A percentile compares a stretch with the other conserved stretches of the same genome.
Evolutionary conservation across 495 filamentous ascomycete genomes (phyloP).

Genomic region (Xylaria grammica): DNA sequence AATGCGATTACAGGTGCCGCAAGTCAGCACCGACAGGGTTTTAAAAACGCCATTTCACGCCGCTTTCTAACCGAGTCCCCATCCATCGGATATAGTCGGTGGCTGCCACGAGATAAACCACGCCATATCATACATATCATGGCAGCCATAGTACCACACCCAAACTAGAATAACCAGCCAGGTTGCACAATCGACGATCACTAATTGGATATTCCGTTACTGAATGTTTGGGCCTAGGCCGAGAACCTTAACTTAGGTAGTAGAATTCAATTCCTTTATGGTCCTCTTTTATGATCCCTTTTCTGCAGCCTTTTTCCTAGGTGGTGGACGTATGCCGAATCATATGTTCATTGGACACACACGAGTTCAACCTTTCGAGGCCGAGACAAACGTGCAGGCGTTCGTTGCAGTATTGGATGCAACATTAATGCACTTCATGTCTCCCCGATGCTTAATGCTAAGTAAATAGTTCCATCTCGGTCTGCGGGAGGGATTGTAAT

Average conservation of each 20-base stretch:
- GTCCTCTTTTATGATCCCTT: too few species aligned
- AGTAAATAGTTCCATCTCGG: constrained; percentile 2
- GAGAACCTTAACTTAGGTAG: too few species aligned
- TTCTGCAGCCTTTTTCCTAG: too few species aligned
- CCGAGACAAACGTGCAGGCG: neutral
- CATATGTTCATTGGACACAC: constrained; percentile 10
- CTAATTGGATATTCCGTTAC: too few species aligned
- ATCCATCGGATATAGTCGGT: constrained; percentile 16
- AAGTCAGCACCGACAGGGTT: constrained; percentile 13
- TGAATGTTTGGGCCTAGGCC: too few species aligned
- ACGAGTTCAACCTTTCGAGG: neutral
- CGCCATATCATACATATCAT: constrained; percentile 17
- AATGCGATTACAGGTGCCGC: constrained; percentile 2
- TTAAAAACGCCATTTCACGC: constrained; percentile 7
- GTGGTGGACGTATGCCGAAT: too few species aligned
- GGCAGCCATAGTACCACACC: constrained; percentile 10
- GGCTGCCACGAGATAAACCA: constrained; percentile 20
- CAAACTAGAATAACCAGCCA: neutral
- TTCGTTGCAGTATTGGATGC: constrained; percentile 9
- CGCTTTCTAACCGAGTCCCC: constrained; percentile 13
- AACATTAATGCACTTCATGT: constrained; percentile 8
- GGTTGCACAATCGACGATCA: too few species aligned
- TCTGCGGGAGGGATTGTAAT: neutral
- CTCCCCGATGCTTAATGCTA: neutral
- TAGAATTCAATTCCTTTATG: too few species aligned